phyloP scores from a whole-genome alignment of 2,329 filamentous ascomycete genomes.

The Pseudovirgaria hyperparasitica region DNA sequence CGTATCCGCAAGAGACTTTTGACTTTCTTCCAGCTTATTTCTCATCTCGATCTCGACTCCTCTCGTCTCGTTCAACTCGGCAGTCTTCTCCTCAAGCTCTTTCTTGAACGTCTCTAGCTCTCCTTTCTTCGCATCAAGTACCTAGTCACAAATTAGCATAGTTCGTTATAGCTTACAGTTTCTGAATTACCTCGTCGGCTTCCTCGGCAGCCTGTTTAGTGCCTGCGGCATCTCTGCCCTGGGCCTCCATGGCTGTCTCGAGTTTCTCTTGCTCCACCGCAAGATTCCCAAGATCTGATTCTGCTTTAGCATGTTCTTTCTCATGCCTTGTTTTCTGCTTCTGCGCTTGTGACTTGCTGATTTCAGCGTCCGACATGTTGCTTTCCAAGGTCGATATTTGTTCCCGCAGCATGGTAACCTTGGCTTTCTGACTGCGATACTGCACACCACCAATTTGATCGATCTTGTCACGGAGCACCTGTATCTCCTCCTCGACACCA shows the following conservation, averaged over 20 bases:
- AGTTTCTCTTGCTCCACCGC: conserved; percentile 63
- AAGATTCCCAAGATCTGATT: conserved; percentile 64
- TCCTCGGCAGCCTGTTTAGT: conserved; percentile 65
- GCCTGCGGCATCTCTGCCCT: conserved; percentile 62
- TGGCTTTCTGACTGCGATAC: conserved; percentile 77
- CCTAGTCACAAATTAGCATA: conserved; percentile 28
- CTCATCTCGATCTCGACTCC: conserved; percentile 95
- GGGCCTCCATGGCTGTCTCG: conserved; percentile 64
- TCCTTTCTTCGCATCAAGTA: conserved; percentile 64
- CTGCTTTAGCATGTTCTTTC: conserved; percentile 67
- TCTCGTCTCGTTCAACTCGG: conserved; percentile 77
- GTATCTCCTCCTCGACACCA: conserved; percentile 85
- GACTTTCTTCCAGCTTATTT: conserved; percentile 93
- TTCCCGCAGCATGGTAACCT: conserved; percentile 73
- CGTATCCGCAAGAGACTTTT: conserved; percentile 78
- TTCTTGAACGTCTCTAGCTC: conserved; percentile 69
- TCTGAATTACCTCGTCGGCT: conserved; percentile 51
- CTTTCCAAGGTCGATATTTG: conserved; percentile 72
- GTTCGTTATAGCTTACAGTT: conserved; percentile 2
- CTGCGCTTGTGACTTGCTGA: conserved; percentile 82
- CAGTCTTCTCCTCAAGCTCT: conserved; percentile 74
- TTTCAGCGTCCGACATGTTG: conserved; percentile 72
- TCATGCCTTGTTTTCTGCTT: conserved; percentile 82
- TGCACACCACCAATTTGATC: conserved; percentile 96
- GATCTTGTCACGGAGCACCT: conserved; percentile 85